Base-by-base conservation (phyloP, 768 basidiomycete genomes). In the Peribolospora baueri region DNA sequence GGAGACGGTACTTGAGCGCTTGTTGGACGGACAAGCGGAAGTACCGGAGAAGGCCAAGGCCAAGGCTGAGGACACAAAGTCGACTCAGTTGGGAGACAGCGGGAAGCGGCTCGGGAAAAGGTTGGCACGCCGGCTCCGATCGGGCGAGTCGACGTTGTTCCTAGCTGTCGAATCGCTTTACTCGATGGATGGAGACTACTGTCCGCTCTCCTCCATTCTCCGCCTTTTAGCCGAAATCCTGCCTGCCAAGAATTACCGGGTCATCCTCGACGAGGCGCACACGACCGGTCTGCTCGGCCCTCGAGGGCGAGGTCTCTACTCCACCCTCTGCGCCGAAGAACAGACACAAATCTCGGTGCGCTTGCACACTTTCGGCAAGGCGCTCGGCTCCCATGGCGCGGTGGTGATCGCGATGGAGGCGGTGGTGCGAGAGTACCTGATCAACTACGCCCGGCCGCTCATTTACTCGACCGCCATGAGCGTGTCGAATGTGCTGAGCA, bases 131-230 rank as follows among this genome's bases (percentile, higher is more conserved):
- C 25, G 25, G 25, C 25, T 25, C 25, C 43, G 43, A 13, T 7
- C 8, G 7, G 43, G 43, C 8, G 13, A 13, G 13, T 7, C 8
- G 8, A 13, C 13, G 8, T 25, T 84, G 3, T 93, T 90, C 63
- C 66, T 97, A 9, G 79, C 84, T 0, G 79, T 93, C 5, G 91
- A 97, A 71, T 80, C 78, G 43, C 67, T 95, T 48, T 95, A 95
- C 61, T 84, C 81, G 55, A 97, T 97, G 91, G 91, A 97, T 60
- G 91, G 91, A 10, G 91, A 87, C 38, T 74, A 91, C 57, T 74
- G 81, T 0, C 87, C 86, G 0, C 70, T 97, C 39, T 53, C 53
- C 11, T 75, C 76, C 47, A 78, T 93, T 50, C 75, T 80, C 42
- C 73, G 75, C 38, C 62, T 74, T 3, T 62, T 86, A 48, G 77